phyloP scores from a whole-genome alignment of 345 rosid species.

The Draba incana region DNA sequence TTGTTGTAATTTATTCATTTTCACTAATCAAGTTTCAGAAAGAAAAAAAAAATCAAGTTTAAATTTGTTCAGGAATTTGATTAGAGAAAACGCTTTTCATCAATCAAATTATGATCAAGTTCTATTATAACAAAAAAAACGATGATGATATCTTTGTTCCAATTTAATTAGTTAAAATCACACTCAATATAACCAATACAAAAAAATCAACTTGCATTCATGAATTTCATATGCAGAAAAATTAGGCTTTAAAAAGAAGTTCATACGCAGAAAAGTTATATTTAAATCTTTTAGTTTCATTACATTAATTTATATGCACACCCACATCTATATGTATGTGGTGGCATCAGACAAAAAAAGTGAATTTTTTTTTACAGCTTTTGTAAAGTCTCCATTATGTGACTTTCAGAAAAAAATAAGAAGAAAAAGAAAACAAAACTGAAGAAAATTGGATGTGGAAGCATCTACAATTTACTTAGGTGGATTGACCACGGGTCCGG shows the following conservation, averaged over 20 bases:
- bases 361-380: constrained; percentile 11
- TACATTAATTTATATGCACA: background rate
- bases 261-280: background rate
- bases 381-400: background rate
- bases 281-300: constrained; percentile 3
- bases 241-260: background rate
- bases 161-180: too few species aligned
- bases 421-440: background rate
- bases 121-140: too few species aligned
- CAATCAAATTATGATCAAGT: too few species aligned
- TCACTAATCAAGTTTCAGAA: too few species aligned
- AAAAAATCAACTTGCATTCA: too few species aligned
- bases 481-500: constrained; percentile 7
- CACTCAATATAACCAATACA: too few species aligned
- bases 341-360: constrained; percentile 26
- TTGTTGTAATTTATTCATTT: too few species aligned
- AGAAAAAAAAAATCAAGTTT: too few species aligned
- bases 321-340: constrained; percentile 10
- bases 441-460: constrained; percentile 9
- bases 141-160: too few species aligned
- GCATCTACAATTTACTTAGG: constrained; percentile 13
- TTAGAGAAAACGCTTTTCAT: too few species aligned
- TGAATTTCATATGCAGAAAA: background rate
- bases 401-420: background rate
- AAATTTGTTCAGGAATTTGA: too few species aligned